Base-by-base conservation (phyloP, 2,329 filamentous ascomycete species). In the Talaromyces islandicus region DNA sequence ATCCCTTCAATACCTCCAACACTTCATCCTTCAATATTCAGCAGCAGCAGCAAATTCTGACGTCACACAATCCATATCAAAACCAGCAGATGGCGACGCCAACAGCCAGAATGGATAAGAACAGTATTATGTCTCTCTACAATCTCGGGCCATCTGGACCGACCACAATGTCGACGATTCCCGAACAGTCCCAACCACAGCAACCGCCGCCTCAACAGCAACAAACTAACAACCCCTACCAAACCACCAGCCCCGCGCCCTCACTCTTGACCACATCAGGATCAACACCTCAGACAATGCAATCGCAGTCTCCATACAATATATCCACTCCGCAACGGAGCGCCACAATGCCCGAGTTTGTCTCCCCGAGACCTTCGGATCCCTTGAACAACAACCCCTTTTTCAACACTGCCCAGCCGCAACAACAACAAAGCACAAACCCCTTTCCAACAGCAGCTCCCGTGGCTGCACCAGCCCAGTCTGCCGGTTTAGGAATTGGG, bases 51-150 rank as follows among this genome's bases (percentile, higher is more conserved):
- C 64, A 64, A 38, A 60, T 54, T 55, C 64, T 66, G 30, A 60
- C 54, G 50, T 55, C 53, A 21, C 53, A 59, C 35, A 59, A 62
- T 51, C 60, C 60, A 41, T 61, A 61, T 43, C 56, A 59, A 24
- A 55, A 43, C 17, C 60, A 62, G 25, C 68, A 68, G 38, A 66
- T 77, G n/a, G 64, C 65, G 29, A 65, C 74, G 4, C 78, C 80
- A 64, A 78, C 76, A 4, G 73, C 75, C 21, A 72, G 75, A 38
- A 69, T 80, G 61, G 76, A 80, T 61, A 81, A 80, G 64, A 74
- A 71, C 41, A 76, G 73, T 56, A 80, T 80, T 53, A 69, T 80
- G 38, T 74, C 78, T 14, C 68, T 80, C 12, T 80, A 79, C 64
- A 79, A 76, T 58, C 71, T 79, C 57, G 74, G 77, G 14, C 70